Base-by-base conservation (phyloP, 495 filamentous ascomycete species). In the Staphylotrichum tortipilum region DNA sequence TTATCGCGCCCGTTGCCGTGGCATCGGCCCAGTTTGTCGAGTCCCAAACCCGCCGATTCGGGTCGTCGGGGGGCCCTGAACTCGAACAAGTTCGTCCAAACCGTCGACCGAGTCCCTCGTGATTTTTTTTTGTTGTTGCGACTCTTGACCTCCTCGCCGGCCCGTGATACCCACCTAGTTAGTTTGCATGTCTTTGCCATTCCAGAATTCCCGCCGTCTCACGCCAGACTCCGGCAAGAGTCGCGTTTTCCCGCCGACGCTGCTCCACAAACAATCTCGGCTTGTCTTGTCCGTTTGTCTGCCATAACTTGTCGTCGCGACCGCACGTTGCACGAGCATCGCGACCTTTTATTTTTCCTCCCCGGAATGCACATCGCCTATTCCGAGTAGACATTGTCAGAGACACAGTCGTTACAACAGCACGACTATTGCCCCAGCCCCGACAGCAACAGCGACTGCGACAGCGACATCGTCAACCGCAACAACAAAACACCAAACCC, bases 1-100 rank as follows among this genome's bases (percentile, higher is more conserved):
- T 35, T 46, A 35, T 54, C 38, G 49, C 33, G 57, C 37, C 12
- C 44, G 57, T 57, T 60, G 57, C 53, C 37, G 50, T 53, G 57
- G 54, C 54, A 59, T 42, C 56, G 39, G 23, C 34, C 36, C 10
- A 37, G 11, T 28, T 43, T 42, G 37, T 38, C 38, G 26, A 39
- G 24, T 44, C 30, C 23, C 30, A 35, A 46, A 41, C 22, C 48
- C 47, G 31, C 49, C 43, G 40, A 35, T 36, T 30, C n/a, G 47
- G 39, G 8, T 50, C 30, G 10, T 43, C 24, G 11, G n/a, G n/a
- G 35, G n/a, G 41, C 8, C 17, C 17, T 21, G 17, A n/a, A 22
- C 41, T 33, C 28, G 41, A 21, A 7, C n/a, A 18, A 34, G 26
- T 30, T 24, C 43, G 9, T 17, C n/a, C n/a, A 12, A 29, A 35